Evolutionary conservation across 139 green algal species (phyloP).

Genomic region (Ulvella scutata): DNA sequence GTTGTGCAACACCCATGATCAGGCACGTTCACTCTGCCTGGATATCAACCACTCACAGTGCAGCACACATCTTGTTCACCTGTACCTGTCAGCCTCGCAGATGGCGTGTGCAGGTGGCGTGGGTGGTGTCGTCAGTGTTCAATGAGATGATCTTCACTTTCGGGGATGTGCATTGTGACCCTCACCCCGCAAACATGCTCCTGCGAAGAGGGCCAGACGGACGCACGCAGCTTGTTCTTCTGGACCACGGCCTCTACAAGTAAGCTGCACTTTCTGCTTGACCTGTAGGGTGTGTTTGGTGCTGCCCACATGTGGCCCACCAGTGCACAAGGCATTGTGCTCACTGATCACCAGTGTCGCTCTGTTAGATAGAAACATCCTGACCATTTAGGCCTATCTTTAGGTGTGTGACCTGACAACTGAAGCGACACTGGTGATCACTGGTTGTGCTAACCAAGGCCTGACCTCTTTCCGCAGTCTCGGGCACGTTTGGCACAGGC

Average conservation of each 20-base stretch:
- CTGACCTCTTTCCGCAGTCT: too few relatives aligned
- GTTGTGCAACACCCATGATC: too few relatives aligned
- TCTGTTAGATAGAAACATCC: too few relatives aligned
- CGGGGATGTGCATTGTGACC: slow-evolving; percentile 70
- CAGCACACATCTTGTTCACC: not conserved
- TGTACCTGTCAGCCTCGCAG: slow-evolving; percentile 5
- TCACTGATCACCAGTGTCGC: too few relatives aligned
- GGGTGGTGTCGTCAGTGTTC: slow-evolving; percentile 53
- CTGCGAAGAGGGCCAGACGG: slow-evolving; percentile 20
- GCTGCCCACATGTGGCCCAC: too few relatives aligned
- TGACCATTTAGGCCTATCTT: too few relatives aligned
- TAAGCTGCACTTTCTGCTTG: not conserved
- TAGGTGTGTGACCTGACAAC: too few relatives aligned
- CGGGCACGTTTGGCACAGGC: too few relatives aligned
- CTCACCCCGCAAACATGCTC: slow-evolving; percentile 70
- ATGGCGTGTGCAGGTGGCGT: slow-evolving; percentile 27
- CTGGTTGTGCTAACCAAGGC: too few relatives aligned
- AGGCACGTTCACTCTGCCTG: too few relatives aligned
- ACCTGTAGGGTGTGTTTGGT: not conserved
- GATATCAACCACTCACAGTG: not conserved
- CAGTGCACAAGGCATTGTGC: too few relatives aligned
- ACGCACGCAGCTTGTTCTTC: slow-evolving; percentile 54
- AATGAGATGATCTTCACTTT: slow-evolving; percentile 76
- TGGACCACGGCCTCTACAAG: slow-evolving; percentile 80
- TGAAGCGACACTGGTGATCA: too few relatives aligned